Percentiles rank a stretch among this genome's conserved stretches.
phyloP scores from a whole-genome alignment of 441 rosid species.

The Pelargonium australe region DNA sequence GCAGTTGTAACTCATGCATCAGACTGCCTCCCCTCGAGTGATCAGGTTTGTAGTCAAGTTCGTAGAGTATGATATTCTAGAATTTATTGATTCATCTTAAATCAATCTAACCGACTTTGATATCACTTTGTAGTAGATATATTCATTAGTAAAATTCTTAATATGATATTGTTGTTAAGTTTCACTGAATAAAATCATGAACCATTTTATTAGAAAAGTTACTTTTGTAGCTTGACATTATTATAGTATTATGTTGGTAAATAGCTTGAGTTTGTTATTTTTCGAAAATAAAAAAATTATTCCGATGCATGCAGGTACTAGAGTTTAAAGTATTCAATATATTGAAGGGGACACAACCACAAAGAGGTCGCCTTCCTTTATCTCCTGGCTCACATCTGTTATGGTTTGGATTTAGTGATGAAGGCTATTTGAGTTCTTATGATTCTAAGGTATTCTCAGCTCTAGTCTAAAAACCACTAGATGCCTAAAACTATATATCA shows the following conservation, averaged over 20 bases:
- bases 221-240: background rate
- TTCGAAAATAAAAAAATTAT: constrained; percentile 9
- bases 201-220: background rate
- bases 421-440: constrained; percentile 71
- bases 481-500: constrained; percentile 10
- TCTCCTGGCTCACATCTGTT: constrained; percentile 69
- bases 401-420: constrained; percentile 90
- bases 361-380: constrained; percentile 62
- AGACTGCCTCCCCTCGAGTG: constrained; percentile 71
- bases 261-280: constrained; percentile 9
- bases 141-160: background rate
- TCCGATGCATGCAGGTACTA: constrained; percentile 50
- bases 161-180: background rate
- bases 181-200: background rate
- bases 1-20: constrained; percentile 80
- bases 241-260: background rate
- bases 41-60: constrained; percentile 48
- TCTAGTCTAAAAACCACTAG: constrained; percentile 11
- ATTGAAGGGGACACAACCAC: constrained; percentile 46
- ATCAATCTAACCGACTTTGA: constrained; percentile 1
- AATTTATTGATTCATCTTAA: constrained; percentile 10
- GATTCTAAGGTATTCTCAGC: constrained; percentile 65
- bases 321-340: constrained; percentile 61
- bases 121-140: background rate
- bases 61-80: background rate